Evolutionary conservation across 176 grass and related monocot genomes (phyloP), one percentile per base, ranked within the genome.

Genomic region (Aechmea fasciata): DNA sequence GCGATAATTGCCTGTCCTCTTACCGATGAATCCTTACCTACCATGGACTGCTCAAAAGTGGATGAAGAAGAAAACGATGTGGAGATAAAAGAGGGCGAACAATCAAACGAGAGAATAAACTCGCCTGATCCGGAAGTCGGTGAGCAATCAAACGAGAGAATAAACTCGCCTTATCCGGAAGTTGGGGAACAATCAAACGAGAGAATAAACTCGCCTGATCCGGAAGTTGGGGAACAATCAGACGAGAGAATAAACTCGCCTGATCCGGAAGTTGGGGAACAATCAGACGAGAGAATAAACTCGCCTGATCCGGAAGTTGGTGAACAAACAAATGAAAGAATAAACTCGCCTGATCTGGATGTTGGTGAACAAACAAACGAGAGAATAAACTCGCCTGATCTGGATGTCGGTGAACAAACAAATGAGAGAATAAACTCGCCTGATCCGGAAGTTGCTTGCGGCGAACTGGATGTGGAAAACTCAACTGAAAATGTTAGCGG

Each of bases 11-110:
- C 55, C 1, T 11, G 65, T 69, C 23, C 52, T 65, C 71, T 75
- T 65, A 13, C 54, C 14, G 47, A 12, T 11, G 64, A 8, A 64
- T 64, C 74, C 71, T 67, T 87, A 25, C 20, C 80, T 33, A 53
- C 54, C 65, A 77, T 80, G 76, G 76, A 80, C 63, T 18, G 15
- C 26, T 48, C 28, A 2, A 41, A 66, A 66, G 29, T 13, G 48
- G 13, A n/a, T 12, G n/a, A 14, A n/a, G 25, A 6, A 66, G 25
- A 29, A 15, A n/a, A 41, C 33, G 33, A 41, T 7, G 33, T 41
- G 6, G 33, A 41, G 33, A 41, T 41, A 41, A 41, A 41, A 41
- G 33, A 41, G 33, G 33, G 33, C 14, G 51, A 86, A 68, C 25
- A 26, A 26, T 26, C 25, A 26, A 26, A 26, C 25, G 25, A 23